phyloP scores from a whole-genome alignment of 306 rosid species.

The Vigna hirtella region DNA sequence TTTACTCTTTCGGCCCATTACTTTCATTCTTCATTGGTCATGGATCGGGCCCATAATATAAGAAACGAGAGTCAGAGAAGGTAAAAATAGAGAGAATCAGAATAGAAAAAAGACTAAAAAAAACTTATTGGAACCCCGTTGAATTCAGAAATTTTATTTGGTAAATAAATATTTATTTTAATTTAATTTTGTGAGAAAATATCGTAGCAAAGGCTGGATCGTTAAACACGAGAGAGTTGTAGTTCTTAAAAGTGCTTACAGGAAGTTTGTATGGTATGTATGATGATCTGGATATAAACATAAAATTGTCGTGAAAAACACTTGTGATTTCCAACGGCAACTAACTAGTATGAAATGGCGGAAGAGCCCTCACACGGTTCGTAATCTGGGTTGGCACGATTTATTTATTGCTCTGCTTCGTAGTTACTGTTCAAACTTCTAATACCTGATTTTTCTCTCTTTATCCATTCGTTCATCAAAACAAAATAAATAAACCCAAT shows the following conservation, averaged over 20 bases:
- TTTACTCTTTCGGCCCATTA: background rate
- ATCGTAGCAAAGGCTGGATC: no score
- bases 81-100: no score
- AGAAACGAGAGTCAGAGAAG: no score
- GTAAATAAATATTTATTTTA: no score
- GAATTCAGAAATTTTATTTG: no score
- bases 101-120: no score
- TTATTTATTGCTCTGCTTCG: constrained; percentile 36
- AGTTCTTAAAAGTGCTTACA: background rate
- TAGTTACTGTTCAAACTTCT: background rate
- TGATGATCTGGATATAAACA: background rate
- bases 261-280: background rate
- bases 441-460: background rate
- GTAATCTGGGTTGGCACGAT: constrained; percentile 35
- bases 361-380: constrained; percentile 2
- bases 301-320: background rate
- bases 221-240: background rate
- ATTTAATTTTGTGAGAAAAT: no score
- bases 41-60: no score
- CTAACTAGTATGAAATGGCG: background rate
- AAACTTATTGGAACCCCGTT: no score
- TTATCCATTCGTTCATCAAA: constrained; percentile 6
- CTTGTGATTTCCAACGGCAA: background rate
- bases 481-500: background rate
- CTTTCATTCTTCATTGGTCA: background rate